A percentile compares a stretch with the other conserved stretches of the same genome.
Evolutionary conservation across 192 early-diverging fungal species (phyloP).

Genomic region (Haplosporangium gracile): DNA sequence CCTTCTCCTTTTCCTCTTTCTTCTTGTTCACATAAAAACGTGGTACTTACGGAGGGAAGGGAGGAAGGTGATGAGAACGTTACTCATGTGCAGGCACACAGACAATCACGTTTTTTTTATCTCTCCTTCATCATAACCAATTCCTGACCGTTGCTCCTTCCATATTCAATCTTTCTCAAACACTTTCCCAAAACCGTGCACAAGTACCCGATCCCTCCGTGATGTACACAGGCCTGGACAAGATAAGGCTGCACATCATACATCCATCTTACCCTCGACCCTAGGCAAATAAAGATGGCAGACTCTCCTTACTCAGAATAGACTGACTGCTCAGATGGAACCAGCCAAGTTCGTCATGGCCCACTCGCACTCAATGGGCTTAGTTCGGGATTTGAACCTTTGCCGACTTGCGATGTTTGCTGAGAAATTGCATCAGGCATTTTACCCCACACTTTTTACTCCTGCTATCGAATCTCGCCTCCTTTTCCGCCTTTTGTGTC

Average conservation of each 20-base stretch:
- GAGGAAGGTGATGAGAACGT: not conserved
- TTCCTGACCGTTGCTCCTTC: not conserved
- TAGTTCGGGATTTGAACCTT: slow-evolving; percentile 17
- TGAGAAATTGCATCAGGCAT: slow-evolving; percentile 7
- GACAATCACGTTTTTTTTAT: slow-evolving; percentile 1
- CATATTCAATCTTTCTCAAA: not conserved
- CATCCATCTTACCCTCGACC: no score
- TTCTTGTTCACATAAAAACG: not conserved
- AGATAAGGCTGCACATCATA: not conserved
- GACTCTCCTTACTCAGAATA: not conserved
- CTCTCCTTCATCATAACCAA: not conserved
- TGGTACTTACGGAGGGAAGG: not conserved
- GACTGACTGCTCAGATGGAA: not conserved
- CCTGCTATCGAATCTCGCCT: not conserved
- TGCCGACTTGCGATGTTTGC: not conserved
- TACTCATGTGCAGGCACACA: slow-evolving; percentile 1
- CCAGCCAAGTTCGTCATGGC: not conserved
- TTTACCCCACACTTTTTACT: slow-evolving; percentile 12
- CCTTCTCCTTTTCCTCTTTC: not conserved
- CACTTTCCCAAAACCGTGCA: not conserved
- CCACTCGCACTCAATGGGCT: slow-evolving; percentile 11
- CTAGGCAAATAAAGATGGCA: no score
- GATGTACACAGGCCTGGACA: not conserved
- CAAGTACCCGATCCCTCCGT: not conserved
- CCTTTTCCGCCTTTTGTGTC: not conserved